A percentile compares a stretch with the other conserved stretches of the same genome.
phyloP scores from a whole-genome alignment of 768 basidiomycete genomes.

The Macrolepiota dolichaula region DNA sequence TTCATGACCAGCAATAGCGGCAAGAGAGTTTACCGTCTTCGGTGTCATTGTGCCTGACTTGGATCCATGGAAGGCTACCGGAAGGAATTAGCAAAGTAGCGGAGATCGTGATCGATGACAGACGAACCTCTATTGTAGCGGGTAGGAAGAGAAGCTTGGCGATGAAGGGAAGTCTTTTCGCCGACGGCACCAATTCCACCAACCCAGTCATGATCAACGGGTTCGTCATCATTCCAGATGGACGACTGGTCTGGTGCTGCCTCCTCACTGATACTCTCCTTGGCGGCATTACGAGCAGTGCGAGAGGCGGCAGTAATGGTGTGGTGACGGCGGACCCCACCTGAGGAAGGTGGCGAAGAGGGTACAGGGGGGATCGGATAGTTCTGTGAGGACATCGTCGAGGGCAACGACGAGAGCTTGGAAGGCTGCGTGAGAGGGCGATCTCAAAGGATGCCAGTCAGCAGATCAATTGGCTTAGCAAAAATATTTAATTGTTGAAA shows the following conservation, averaged over 20 bases:
- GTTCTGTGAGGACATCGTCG: slow-evolving; percentile 32
- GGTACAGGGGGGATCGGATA: slow-evolving; percentile 38
- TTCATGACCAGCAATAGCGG: slow-evolving; percentile 83
- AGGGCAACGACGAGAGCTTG: slow-evolving; percentile 13
- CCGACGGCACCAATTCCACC: slow-evolving; percentile 81
- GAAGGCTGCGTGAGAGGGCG: slow-evolving; percentile 13
- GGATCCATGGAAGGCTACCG: slow-evolving; percentile 28
- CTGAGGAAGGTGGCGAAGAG: slow-evolving; percentile 36
- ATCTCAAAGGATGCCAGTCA: slow-evolving; percentile 18
- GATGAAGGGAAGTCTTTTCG: slow-evolving; percentile 75
- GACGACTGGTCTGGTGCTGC: slow-evolving; percentile 47
- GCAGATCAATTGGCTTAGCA: slow-evolving; percentile 11
- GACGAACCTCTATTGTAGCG: slow-evolving; percentile 68
- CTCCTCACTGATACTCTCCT: slow-evolving; percentile 68
- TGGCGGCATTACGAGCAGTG: slow-evolving; percentile 54
- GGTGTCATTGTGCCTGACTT: slow-evolving; percentile 65
- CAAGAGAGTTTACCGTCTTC: slow-evolving; percentile 76
- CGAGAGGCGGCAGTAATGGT: slow-evolving; percentile 79
- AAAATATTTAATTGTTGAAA: slow-evolving; percentile 7
- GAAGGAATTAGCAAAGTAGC: slow-evolving; percentile 14
- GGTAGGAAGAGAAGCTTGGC: slow-evolving; percentile 79
- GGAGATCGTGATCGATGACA: slow-evolving; percentile 18
- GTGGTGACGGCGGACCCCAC: slow-evolving; percentile 74
- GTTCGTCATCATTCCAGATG: slow-evolving; percentile 71
- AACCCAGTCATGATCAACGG: slow-evolving; percentile 78